Base-by-base conservation (phyloP, 2,329 filamentous ascomycete genomes). In the Lasiodiplodia theobromae region DNA sequence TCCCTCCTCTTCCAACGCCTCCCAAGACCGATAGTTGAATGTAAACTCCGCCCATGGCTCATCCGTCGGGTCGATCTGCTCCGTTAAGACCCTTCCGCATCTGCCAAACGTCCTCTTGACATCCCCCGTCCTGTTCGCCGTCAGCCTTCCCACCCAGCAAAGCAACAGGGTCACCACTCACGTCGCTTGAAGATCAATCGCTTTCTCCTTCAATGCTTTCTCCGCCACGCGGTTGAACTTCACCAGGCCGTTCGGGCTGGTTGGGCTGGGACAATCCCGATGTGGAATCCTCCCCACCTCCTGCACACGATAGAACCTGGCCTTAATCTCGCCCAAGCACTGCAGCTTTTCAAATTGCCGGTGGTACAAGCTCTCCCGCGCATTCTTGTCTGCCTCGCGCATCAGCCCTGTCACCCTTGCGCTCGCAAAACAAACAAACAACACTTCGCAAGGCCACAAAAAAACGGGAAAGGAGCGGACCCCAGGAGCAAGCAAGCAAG, bases 11-110 rank as follows among this genome's bases (percentile, higher is more conserved):
- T 31, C 28, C 47, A 64, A 34, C 47, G 47, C 60, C 18, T 64
- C 60, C 31, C 37, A 28, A 8, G 60, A 64, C 40, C 60, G 60
- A 52, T 64, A 64, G 14, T 31, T 51, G 31, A 64, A 64, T 4
- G 60, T 64, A 12, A 64, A 64, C n/a, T 64, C 60, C 28, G 60
- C 60, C 60, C 60, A 64, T n/a, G 60, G 60, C 47, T 52, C 60
- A 6, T 64, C 60, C n/a, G 60, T 64, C 44, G 60, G 60, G 3
- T 64, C 60, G 21, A 64, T 64, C 60, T 64, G 60, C 12, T 64
- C 60, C 47, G 60, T 64, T n/a, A 64, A 18, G 28, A 64, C 60
- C 47, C 47, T 37, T 10, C 60, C 60, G 25, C 60, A 64, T 21
- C 60, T 64, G 8, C 47, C 44, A n/a, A 64, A 64, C 44, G 60